A percentile compares a stretch with the other conserved stretches of the same genome.
Conservation (phyloP, 2,329 filamentous ascomycete genomes). For the Xylaria sp. region DNA sequence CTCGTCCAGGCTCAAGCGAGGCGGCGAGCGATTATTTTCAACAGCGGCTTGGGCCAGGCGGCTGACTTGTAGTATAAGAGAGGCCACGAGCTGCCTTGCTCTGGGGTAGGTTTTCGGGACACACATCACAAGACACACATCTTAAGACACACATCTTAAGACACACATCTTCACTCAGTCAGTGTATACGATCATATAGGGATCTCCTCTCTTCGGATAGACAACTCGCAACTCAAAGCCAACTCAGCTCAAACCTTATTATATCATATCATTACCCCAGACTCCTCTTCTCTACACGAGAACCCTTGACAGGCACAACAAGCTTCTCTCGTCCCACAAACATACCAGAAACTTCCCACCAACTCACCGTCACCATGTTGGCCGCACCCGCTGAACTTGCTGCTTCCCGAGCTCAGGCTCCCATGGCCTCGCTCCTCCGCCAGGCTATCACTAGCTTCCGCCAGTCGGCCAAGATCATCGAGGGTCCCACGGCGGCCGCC, state of each 20-base stretch:
- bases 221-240: conserved; percentile 14
- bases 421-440: conserved; percentile 12
- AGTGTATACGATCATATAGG: conserved; percentile 4
- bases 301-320: neutral
- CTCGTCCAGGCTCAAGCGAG: conserved; percentile 1
- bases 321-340: neutral
- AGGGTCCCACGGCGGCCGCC: conserved; percentile 17
- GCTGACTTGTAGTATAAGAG: conserved; percentile 18
- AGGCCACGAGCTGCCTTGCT: conserved; percentile 6
- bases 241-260: conserved; percentile 1
- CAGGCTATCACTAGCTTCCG: conserved; percentile 19
- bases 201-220: conserved; percentile 17
- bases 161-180: conserved; percentile 23
- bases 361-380: conserved; percentile 12
- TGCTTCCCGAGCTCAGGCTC: conserved; percentile 17
- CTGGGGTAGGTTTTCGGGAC: neutral
- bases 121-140: conserved; percentile 14
- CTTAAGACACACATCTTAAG: too few relatives aligned
- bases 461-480: conserved; percentile 18
- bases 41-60: neutral
- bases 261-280: conserved; percentile 8
- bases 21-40: conserved; percentile 3
- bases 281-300: conserved; percentile 1
- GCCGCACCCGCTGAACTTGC: conserved; percentile 4
- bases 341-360: too few relatives aligned